Percentiles rank a stretch among this genome's conserved stretches.
Evolutionary conservation across 345 rosid genomes (phyloP).

Genomic region (Iberis pinnata): DNA sequence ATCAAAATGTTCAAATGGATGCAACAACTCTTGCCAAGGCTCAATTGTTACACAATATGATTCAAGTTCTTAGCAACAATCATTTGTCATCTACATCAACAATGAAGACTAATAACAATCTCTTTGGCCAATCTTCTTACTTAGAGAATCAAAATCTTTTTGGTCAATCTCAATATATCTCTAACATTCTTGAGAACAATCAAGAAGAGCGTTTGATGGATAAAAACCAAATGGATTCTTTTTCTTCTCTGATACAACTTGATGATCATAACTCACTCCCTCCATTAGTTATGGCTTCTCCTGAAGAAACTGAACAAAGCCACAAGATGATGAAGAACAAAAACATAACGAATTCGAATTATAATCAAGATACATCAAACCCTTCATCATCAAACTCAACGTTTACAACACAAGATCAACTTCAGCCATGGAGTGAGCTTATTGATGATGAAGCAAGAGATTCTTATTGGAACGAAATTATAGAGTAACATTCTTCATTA

Average conservation of each 20-base stretch:
- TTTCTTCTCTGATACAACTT: constrained; percentile 14
- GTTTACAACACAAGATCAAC: constrained; percentile 41
- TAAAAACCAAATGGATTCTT: constrained; percentile 17
- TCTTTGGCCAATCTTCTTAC: constrained; percentile 25
- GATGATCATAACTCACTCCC: constrained; percentile 32
- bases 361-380: constrained; percentile 24
- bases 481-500: constrained; percentile 39
- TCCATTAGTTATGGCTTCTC: constrained; percentile 40
- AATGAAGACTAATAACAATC: constrained; percentile 32
- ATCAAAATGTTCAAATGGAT: constrained; percentile 40
- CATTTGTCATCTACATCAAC: constrained; percentile 20
- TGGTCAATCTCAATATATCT: constrained; percentile 30
- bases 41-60: constrained; percentile 43
- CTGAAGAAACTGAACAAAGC: constrained; percentile 27
- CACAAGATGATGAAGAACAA: constrained; percentile 23
- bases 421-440: constrained; percentile 28
- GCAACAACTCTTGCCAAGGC: constrained; percentile 49
- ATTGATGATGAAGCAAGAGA: constrained; percentile 46
- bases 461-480: constrained; percentile 49
- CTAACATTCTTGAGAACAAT: constrained; percentile 17
- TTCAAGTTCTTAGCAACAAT: constrained; percentile 33
- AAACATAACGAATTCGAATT: not conserved
- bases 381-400: constrained; percentile 36
- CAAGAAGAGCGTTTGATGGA: constrained; percentile 25
- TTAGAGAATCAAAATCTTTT: constrained; percentile 20